Percentiles rank a stretch among this genome's conserved stretches.
phyloP scores from a whole-genome alignment of 2,329 filamentous ascomycete genomes.

The Leptodontidium sp. region DNA sequence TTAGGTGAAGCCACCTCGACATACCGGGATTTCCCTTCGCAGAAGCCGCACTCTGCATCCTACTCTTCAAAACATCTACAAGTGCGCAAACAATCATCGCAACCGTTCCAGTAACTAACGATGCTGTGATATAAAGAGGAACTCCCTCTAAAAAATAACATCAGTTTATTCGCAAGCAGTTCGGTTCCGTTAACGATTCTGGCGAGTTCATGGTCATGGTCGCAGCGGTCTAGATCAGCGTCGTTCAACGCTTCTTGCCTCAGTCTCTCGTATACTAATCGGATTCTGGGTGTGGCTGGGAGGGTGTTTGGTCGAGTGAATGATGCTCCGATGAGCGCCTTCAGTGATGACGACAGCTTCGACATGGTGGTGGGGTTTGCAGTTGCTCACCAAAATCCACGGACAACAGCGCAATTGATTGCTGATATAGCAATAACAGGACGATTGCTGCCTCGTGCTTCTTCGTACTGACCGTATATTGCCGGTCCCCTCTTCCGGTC shows the following conservation, averaged over 20 bases:
- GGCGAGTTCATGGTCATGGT: slow-evolving; percentile 90
- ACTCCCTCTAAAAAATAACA: slow-evolving; percentile 50
- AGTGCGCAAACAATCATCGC: slow-evolving; percentile 56
- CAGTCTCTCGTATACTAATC: slow-evolving; percentile 70
- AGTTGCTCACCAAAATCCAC: neutral
- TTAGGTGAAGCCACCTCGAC: neutral
- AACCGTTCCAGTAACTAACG: slow-evolving; percentile 54
- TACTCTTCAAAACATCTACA: slow-evolving; percentile 55
- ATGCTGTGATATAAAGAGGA: slow-evolving; percentile 52
- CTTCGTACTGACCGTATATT: neutral
- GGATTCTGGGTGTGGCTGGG: slow-evolving; percentile 69
- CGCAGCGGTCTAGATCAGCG: slow-evolving; percentile 69
- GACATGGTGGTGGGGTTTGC: slow-evolving; percentile 61
- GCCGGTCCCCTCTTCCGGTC: too few species aligned
- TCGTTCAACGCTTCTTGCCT: slow-evolving; percentile 62
- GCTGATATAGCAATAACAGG: neutral
- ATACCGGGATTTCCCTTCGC: slow-evolving; percentile 30
- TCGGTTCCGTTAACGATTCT: slow-evolving; percentile 71
- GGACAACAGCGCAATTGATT: neutral
- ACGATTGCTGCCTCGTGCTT: too few species aligned
- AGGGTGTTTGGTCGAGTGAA: slow-evolving; percentile 71
- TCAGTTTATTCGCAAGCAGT: slow-evolving; percentile 28
- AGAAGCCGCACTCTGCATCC: slow-evolving; percentile 49
- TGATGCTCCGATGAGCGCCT: slow-evolving; percentile 76
- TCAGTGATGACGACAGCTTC: slow-evolving; percentile 75